phyloP scores from a whole-genome alignment of 2,329 filamentous ascomycete genomes.

The Sporothrix euskadiensis region DNA sequence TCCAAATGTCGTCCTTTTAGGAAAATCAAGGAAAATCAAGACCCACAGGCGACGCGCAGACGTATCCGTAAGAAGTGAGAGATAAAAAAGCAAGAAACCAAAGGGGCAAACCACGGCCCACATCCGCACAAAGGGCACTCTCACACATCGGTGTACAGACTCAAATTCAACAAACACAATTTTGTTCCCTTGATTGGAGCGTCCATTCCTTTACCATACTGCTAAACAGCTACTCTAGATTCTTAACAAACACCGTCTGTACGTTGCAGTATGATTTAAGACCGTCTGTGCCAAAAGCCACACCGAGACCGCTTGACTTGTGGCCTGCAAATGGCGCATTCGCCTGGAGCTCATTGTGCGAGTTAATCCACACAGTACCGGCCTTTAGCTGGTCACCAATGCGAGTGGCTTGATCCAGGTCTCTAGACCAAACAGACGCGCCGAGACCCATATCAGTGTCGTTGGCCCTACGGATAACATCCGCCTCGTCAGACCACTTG shows the following conservation, averaged over 20 bases:
- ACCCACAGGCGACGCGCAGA: no score
- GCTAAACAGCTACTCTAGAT: not conserved
- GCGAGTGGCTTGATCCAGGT: not conserved
- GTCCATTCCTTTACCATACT: not conserved
- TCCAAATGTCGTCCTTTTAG: not conserved
- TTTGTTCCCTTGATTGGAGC: not conserved
- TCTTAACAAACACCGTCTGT: not conserved
- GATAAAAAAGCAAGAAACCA: no score
- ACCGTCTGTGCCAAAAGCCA: slow-evolving; percentile 3
- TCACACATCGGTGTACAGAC: no score
- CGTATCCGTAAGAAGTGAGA: no score
- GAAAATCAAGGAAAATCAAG: no score
- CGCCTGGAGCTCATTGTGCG: not conserved
- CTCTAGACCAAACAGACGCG: not conserved
- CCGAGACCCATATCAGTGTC: not conserved
- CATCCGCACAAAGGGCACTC: no score
- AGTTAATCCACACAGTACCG: slow-evolving; percentile 8
- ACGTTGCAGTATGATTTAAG: slow-evolving; percentile 6
- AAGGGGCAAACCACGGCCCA: no score
- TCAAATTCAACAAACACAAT: no score
- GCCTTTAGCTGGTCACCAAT: not conserved
- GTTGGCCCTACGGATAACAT: slow-evolving; percentile 1
- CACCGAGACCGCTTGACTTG: not conserved
- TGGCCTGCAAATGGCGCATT: slow-evolving; percentile 10
- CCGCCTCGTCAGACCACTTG: slow-evolving; percentile 12